Conservation (phyloP, 768 basidiomycete genomes). For the Suillus decipiens region DNA sequence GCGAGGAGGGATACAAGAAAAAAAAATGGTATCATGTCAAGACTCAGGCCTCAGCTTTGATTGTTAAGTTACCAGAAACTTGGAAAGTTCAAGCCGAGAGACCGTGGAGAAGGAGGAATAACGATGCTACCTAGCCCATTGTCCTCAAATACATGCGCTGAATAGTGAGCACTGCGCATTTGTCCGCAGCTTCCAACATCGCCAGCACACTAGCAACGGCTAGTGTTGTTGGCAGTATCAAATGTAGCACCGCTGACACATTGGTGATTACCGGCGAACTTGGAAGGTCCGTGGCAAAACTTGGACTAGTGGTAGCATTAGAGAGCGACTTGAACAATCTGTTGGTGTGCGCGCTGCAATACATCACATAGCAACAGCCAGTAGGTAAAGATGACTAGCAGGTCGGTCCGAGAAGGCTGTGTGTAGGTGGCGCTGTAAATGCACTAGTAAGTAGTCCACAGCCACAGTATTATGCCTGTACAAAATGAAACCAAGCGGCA, state of each 20-base stretch:
- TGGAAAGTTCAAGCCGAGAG: background rate
- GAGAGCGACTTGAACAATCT: too few relatives aligned
- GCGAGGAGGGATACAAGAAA: conserved; percentile 17
- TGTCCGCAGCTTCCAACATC: background rate
- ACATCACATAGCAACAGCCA: background rate
- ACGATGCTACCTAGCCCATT: background rate
- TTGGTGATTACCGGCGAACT: too few relatives aligned
- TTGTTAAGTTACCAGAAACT: background rate
- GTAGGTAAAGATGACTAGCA: background rate
- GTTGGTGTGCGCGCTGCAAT: background rate
- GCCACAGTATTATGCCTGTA: background rate
- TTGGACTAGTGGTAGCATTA: too few relatives aligned
- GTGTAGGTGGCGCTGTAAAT: background rate
- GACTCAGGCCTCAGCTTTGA: background rate
- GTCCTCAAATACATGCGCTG: background rate
- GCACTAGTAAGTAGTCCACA: background rate
- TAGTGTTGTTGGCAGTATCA: too few relatives aligned
- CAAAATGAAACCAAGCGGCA: conserved; percentile 10
- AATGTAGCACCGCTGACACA: too few relatives aligned
- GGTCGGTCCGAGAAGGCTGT: background rate
- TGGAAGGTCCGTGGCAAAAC: too few relatives aligned
- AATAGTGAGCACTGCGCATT: background rate
- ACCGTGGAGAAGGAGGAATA: background rate
- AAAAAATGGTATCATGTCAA: conserved; percentile 21
- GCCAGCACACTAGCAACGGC: background rate